Base-by-base conservation (phyloP, 2,329 filamentous ascomycete genomes). In the Fusarium illudens region DNA sequence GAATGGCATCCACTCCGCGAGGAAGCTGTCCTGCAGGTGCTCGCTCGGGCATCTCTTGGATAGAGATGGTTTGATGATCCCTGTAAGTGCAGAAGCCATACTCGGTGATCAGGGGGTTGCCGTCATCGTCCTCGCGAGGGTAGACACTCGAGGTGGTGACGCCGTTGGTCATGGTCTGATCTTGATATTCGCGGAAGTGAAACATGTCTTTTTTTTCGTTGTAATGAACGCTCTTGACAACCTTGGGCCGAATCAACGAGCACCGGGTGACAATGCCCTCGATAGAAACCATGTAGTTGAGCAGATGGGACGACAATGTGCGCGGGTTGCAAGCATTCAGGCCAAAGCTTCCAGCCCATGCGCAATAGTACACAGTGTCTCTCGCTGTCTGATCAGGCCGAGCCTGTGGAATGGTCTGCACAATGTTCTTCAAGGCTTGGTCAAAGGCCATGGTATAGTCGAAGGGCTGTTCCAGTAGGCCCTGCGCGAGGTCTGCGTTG, bases 21-120 rank as follows among this genome's bases (percentile, higher is more conserved):
- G 96, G 96, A 68, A 99, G 86, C 83, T 98, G 96, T 55, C 96
- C 96, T 62, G 96, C 95, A 56, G 96, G 96, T 3, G 96, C 96
- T 72, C 95, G 87, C 80, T 99, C 96, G 1, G 96, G 96, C 96
- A 99, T 99, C 83, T 99, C 96, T 81, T 99, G 96, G 70, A 99
- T 97, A 0, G 95, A 97, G 63, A 99, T 93, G 15, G 93, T 97
- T 79, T 99, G 96, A 77, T 99, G 96, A 78, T 99, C 96, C 75
- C 95, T 88, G 81, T 97, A 99, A 52, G 92, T 96, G 78, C 91
- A 96, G 81, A 96, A 95, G 22, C 96, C 96, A 78, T 98, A 99
- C 77, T 99, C 96, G 4, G 96, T 99, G 61, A 93, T 88, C 19
- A 99, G 85, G 4, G 95, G 92, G 76, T 98, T 97, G 65, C 94